phyloP scores from a whole-genome alignment of 352 stramenopile genomes.

The Thalassiosira mediterranea region DNA sequence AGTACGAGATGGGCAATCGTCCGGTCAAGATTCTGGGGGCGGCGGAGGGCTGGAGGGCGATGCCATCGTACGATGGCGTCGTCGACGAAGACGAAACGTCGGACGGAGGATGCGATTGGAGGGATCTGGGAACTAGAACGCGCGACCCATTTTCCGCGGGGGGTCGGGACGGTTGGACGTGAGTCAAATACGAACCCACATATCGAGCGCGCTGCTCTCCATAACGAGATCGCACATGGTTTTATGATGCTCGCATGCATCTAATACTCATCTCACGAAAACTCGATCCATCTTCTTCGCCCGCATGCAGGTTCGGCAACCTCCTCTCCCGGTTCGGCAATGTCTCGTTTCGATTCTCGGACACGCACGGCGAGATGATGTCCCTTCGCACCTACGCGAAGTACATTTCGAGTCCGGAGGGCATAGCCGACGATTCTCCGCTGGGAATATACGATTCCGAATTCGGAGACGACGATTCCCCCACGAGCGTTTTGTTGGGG shows the following conservation, averaged over 20 bases:
- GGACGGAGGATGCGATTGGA: constrained; percentile 1
- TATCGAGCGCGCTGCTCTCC: background rate
- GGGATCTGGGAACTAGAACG: constrained; percentile 20
- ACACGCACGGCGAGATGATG: constrained; percentile 81
- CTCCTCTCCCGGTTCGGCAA: constrained; percentile 68
- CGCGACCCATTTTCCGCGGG: constrained; percentile 30
- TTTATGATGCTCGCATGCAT: no score
- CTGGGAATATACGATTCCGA: constrained; percentile 84
- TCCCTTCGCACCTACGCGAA: constrained; percentile 76
- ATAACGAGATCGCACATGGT: no score
- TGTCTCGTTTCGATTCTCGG: constrained; percentile 75
- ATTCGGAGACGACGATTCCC: constrained; percentile 60
- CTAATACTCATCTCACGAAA: no score
- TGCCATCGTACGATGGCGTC: constrained; percentile 43
- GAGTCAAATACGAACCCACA: constrained; percentile 28
- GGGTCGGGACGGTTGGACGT: constrained; percentile 51
- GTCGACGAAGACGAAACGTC: background rate
- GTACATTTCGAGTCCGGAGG: constrained; percentile 67
- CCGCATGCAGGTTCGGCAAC: constrained; percentile 54
- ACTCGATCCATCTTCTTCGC: no score
- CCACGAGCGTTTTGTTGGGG: constrained; percentile 59
- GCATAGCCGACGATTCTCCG: constrained; percentile 76
- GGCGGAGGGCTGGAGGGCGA: constrained; percentile 63
- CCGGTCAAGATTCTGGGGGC: constrained; percentile 71
- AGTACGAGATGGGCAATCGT: constrained; percentile 70